Base-by-base conservation (phyloP, 306 rosid genomes). In the Citrullus colocynthis region DNA sequence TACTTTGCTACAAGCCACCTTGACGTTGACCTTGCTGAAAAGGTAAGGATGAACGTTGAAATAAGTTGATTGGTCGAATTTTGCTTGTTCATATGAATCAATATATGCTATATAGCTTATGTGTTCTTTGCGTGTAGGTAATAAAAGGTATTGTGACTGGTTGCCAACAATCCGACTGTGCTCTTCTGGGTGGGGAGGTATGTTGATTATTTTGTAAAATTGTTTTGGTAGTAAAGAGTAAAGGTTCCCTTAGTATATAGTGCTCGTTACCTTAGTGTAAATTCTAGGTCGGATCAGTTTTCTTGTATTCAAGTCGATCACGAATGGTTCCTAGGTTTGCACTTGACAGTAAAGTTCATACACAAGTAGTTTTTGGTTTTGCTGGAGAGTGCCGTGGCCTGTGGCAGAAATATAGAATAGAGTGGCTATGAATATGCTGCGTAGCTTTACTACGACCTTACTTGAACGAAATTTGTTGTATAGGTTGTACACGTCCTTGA, bases 181-280 rank as follows among this genome's bases (percentile, higher is more conserved):
- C 58, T 54, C 97, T 95, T 70, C 85, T 90, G 51, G 99, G 97
- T 52, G 99, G 99, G 79, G 99, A 95, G 99, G 99, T 95, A 94
- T n/a, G 2, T 3, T 34, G 18, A 75, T 37, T 18, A 5, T 61
- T n/a, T 76, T 78, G 75, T 41, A 60, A 13, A 12, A 20, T 54
- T 45, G 58, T 49, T 79, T 14, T 58, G 3, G 49, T 24, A 56
- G 51, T 44, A 12, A 44, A 36, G 14, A 20, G 44, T 7, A 15
- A 41, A 39, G 9, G 3, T 49, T 15, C 5, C 8, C 17, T 7
- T 63, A 14, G 44, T 57, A 66, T 79, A 5, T 34, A 57, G 55
- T 13, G 6, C 36, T 57, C 20, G 15, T 13, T 24, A 70, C 21
- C 75, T 70, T 70, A 15, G 4, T 72, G 42, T 49, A 72, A 72